Conservation (phyloP, 1,139 yeast genomes). For the Yarrowia galli region DNA sequence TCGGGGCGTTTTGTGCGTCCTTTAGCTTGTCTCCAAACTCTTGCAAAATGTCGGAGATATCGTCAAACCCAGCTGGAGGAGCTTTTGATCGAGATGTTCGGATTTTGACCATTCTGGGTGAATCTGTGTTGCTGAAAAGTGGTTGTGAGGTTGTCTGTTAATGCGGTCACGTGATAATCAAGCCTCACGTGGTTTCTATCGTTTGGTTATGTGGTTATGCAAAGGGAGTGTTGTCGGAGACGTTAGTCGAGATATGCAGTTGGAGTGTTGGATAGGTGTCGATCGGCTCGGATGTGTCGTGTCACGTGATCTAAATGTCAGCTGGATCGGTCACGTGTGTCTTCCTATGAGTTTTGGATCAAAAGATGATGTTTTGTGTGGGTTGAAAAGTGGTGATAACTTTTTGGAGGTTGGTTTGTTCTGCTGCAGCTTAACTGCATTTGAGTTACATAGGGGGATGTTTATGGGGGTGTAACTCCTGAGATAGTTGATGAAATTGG, state of each 20-base stretch:
- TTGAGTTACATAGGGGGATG: neutral
- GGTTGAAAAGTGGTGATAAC: conserved; percentile 10
- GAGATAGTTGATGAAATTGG: neutral
- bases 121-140: no score
- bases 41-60: conserved; percentile 11
- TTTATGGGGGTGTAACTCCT: neutral
- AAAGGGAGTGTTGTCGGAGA: neutral
- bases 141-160: no score
- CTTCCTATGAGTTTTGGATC: no score
- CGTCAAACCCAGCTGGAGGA: conserved; percentile 21
- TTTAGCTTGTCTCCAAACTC: conserved; percentile 26
- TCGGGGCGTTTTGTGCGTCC: conserved; percentile 30
- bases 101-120: conserved; percentile 13
- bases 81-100: conserved; percentile 7
- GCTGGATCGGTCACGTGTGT: neutral
- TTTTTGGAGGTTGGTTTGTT: conserved; percentile 33
- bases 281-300: neutral
- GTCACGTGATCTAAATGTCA: neutral
- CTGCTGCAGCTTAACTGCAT: neutral
- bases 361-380: neutral
- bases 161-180: neutral
- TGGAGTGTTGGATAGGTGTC: neutral
- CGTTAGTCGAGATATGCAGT: neutral
- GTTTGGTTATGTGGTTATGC: neutral
- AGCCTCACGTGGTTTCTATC: neutral